Evolutionary conservation across 1,284 basidiomycete genomes (phyloP), one percentile per base, ranked within the genome.

Genomic region (Tranzscheliella williamsii): DNA sequence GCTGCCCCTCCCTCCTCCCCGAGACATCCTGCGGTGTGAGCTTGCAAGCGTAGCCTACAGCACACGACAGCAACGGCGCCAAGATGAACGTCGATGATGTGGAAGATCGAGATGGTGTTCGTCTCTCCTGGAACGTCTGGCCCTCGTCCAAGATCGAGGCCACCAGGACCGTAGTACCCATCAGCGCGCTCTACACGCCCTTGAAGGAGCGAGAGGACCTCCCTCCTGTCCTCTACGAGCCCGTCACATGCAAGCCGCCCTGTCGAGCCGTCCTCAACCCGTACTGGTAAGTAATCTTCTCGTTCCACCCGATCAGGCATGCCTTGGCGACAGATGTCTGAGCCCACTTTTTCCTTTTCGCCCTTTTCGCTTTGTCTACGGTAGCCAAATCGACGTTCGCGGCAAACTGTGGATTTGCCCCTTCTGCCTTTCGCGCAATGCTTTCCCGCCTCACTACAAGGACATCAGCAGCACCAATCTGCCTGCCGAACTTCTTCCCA

Each of bases 321-420:
- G 11, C 27, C 27, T 11, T 11, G 27, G 27, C n/a, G 9, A 9
- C 9, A 29, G 27, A 11, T 29, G 27, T 9, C 27, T 29, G 27
- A 29, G 11, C 9, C 11, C 27, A 11, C n/a, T n/a, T 29, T 29
- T 11, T 13, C 40, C 15, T 24, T 29, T 30, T 15, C 20, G 27
- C n/a, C n/a, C 27, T 29, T 29, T 29, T n/a, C n/a, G 27, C 27
- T 11, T 29, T 29, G 27, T 11, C 27, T 9, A 51, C 24, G 67
- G 33, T 48, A 95, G 94, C 80, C 94, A 97, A 83, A 93, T 98
- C 78, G 94, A 98, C 80, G 90, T 97, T 53, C 86, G 95, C 68
- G 93, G 90, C 65, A 98, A 97, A 81, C 86, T 98, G 47, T 98
- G 94, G 94, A 97, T 98, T 73, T 98, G 94, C 78, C 94, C 94